Percentiles rank a stretch among this genome's conserved stretches.
Conservation (phyloP, 768 basidiomycete species). For the Agaricus bisporus region DNA sequence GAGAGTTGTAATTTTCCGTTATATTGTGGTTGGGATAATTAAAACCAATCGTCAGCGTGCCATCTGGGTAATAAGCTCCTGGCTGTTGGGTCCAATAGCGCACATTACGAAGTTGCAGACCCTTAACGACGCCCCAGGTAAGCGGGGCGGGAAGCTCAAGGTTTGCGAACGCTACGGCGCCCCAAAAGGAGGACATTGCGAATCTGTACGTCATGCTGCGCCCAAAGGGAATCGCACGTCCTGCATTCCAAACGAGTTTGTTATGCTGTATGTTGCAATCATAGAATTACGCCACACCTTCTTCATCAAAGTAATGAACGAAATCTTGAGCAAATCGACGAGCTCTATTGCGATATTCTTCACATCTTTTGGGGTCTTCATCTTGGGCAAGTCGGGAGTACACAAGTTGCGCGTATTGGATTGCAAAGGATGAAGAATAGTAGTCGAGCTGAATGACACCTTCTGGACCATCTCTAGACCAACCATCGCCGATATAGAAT, state of each 20-base stretch:
- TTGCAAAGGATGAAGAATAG: slow-evolving; percentile 75
- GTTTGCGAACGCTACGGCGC: slow-evolving; percentile 66
- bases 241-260: slow-evolving; percentile 24
- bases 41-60: slow-evolving; percentile 68
- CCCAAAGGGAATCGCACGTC: slow-evolving; percentile 71
- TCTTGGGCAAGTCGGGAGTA: slow-evolving; percentile 62
- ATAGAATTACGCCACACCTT: slow-evolving; percentile 34
- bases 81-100: slow-evolving; percentile 67
- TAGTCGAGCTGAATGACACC: slow-evolving; percentile 77
- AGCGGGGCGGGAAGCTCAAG: slow-evolving; percentile 62
- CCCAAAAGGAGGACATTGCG: slow-evolving; percentile 80
- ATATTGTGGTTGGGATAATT: slow-evolving; percentile 69
- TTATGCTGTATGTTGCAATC: too few relatives aligned
- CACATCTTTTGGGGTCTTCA: slow-evolving; percentile 57
- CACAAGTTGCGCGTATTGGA: slow-evolving; percentile 66
- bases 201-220: slow-evolving; percentile 73
- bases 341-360: slow-evolving; percentile 60
- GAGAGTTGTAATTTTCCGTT: slow-evolving; percentile 77
- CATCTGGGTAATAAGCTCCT: slow-evolving; percentile 54
- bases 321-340: slow-evolving; percentile 62
- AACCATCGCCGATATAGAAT: slow-evolving; percentile 71
- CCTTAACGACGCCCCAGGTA: slow-evolving; percentile 72
- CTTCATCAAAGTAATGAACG: slow-evolving; percentile 68
- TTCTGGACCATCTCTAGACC: slow-evolving; percentile 74
- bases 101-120: slow-evolving; percentile 64